Evolutionary conservation across 2,329 filamentous ascomycete genomes (phyloP).

Genomic region (Claviceps africana): DNA sequence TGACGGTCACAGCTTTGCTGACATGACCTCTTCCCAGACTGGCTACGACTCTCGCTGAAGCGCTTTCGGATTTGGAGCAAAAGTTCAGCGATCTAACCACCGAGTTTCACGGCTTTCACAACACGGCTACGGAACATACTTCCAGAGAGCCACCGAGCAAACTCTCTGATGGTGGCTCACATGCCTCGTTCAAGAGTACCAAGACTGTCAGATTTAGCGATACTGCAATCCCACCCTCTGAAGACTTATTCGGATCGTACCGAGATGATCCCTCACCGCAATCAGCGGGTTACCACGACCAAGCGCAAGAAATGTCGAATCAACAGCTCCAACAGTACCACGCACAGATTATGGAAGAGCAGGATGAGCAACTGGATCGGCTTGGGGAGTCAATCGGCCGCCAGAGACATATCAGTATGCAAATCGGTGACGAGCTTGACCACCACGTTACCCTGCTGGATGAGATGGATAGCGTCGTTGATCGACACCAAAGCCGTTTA

Average conservation of each 20-base stretch:
- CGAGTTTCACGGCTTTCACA: slow-evolving; percentile 61
- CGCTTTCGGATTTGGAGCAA: slow-evolving; percentile 52
- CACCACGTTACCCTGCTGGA: slow-evolving; percentile 80
- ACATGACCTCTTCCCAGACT: slow-evolving; percentile 21
- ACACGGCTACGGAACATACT: slow-evolving; percentile 33
- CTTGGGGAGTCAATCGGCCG: slow-evolving; percentile 76
- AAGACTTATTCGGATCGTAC: slow-evolving; percentile 44
- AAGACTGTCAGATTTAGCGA: slow-evolving; percentile 86
- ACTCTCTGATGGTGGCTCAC: slow-evolving; percentile 49
- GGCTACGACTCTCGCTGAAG: slow-evolving; percentile 40
- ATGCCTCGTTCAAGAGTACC: slow-evolving; percentile 37
- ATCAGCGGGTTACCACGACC: slow-evolving; percentile 42
- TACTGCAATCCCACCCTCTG: slow-evolving; percentile 28
- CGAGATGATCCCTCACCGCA: slow-evolving; percentile 49
- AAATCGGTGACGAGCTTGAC: slow-evolving; percentile 92
- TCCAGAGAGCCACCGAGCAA: slow-evolving; percentile 46
- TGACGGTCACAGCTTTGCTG: slow-evolving; percentile 1
- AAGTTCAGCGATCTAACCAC: slow-evolving; percentile 65
- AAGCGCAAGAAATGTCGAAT: slow-evolving; percentile 54
- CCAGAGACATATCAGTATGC: slow-evolving; percentile 84
- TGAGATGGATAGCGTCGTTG: slow-evolving; percentile 71
- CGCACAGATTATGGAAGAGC: slow-evolving; percentile 63
- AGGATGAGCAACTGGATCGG: slow-evolving; percentile 84
- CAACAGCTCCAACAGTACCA: slow-evolving; percentile 81
- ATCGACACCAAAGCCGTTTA: slow-evolving; percentile 64